Percentiles rank a stretch among this genome's conserved stretches.
Evolutionary conservation across 345 rosid genomes (phyloP).

Genomic region (Anacardium occidentale): DNA sequence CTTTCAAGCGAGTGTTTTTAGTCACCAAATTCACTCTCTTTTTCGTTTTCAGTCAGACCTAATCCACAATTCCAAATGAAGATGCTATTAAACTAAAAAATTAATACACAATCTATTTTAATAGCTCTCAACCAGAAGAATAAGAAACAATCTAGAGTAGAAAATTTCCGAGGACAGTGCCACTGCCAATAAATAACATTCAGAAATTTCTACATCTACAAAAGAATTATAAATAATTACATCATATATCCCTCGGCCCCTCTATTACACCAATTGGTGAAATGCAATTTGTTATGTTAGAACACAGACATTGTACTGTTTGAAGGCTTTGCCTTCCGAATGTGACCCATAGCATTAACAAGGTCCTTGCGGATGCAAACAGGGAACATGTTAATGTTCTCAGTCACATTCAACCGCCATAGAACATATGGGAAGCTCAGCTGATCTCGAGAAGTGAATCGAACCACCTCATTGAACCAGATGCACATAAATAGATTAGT

Average conservation of each 20-base stretch:
- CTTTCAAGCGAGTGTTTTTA: slow-evolving; percentile 14
- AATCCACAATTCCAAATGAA: slow-evolving; percentile 14
- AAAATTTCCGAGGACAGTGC: neutral
- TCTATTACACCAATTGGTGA: slow-evolving; percentile 8
- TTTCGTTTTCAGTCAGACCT: slow-evolving; percentile 12
- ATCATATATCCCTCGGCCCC: neutral
- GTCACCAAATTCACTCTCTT: slow-evolving; percentile 36
- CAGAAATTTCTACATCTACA: neutral
- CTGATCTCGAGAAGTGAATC: slow-evolving; percentile 90
- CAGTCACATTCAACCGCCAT: slow-evolving; percentile 73
- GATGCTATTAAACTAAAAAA: neutral
- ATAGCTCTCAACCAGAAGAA: neutral
- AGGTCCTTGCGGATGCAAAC: slow-evolving; percentile 93
- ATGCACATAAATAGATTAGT: slow-evolving; percentile 84
- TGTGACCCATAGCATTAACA: slow-evolving; percentile 85
- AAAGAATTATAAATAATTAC: slow-evolving; percentile 13
- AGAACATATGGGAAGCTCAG: slow-evolving; percentile 88
- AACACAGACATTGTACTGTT: slow-evolving; percentile 13
- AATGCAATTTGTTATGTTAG: slow-evolving; percentile 1
- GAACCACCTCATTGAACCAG: slow-evolving; percentile 97
- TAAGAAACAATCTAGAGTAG: neutral
- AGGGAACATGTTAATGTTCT: slow-evolving; percentile 77
- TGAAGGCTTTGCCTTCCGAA: slow-evolving; percentile 85
- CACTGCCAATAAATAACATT: neutral
- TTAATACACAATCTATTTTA: neutral